Evolutionary conservation across 495 filamentous ascomycete genomes (phyloP), one percentile per base, ranked within the genome.

Genomic region (Neurospora tetrasperma): DNA sequence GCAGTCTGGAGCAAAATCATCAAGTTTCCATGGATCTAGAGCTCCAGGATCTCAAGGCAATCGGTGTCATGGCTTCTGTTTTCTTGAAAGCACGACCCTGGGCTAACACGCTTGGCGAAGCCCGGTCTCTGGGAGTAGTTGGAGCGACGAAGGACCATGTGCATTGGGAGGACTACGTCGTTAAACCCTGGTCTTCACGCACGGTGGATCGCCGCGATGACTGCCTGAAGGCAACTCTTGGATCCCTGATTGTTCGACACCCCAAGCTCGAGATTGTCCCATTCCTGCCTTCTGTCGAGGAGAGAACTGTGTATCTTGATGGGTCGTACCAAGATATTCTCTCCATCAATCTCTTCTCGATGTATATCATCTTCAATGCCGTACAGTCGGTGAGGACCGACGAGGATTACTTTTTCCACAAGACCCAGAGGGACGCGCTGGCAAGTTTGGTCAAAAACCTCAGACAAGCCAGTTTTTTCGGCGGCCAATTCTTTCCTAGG

Each of bases 381-480:
- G 89, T 98, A 8, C 94, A 94, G n/a, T 96, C 93, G 5, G 92
- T 97, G 75, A 85, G 94, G 14, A 86, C 85, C 7, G 95, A 94
- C 76, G 84, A 85, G 41, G 95, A 98, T 77, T 98, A 97, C 76
- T 90, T 98, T 77, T 97, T 97, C 76, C 90, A 97, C 71, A 85
- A 88, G 0, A 87, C 86, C 8, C 94, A 93, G 76, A 80, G 87
- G 35, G 89, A 87, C 48, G 82, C 85, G 69, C 83, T 97, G 0
- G 82, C 87, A 62, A 82, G 88, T 40, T 84, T 95, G 1, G 90
- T 95, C 16, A 86, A 85, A 70, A 97, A 98, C 78, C 82, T 98
- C 41, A 86, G 92, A 35, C 92, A 96, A 77, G 90, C 93, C n/a
- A 91, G 91, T 48, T 97, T 97, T 77, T 96, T 94, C 83, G 97